Percentiles rank a stretch among this genome's conserved stretches.
phyloP scores from a whole-genome alignment of 805 yeast genomes.

The Wickerhamiella lipophila region DNA sequence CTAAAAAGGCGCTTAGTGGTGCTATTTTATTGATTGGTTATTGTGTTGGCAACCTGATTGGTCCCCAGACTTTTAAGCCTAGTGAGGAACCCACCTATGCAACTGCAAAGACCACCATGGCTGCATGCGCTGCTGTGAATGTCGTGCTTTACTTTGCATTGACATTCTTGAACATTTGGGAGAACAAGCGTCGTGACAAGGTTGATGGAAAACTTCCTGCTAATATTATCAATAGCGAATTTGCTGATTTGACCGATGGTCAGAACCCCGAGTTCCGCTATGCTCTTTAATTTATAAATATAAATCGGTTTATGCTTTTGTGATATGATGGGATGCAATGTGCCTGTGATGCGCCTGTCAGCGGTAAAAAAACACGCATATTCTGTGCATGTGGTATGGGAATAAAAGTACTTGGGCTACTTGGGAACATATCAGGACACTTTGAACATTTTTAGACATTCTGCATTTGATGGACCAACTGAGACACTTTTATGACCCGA shows the following conservation, averaged over 20 bases:
- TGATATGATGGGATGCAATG: too few species aligned
- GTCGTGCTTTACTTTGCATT: conserved; percentile 23
- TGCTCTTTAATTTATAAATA: conserved; percentile 3
- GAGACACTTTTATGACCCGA: too few species aligned
- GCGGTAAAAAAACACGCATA: too few species aligned
- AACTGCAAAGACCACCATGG: conserved; percentile 47
- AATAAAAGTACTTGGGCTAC: too few species aligned
- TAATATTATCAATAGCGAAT: conserved; percentile 16
- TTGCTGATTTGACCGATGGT: conserved; percentile 40
- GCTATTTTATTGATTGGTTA: conserved; percentile 51
- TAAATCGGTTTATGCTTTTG: too few species aligned
- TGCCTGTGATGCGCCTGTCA: too few species aligned
- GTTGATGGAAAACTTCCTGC: conserved; percentile 8
- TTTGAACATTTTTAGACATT: too few species aligned
- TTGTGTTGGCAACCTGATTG: conserved; percentile 58
- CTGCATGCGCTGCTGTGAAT: conserved; percentile 36
- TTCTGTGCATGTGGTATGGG: too few species aligned
- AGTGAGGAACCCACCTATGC: conserved; percentile 45
- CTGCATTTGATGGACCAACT: too few species aligned
- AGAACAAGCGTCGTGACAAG: conserved; percentile 14
- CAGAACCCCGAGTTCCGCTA: conserved; percentile 44
- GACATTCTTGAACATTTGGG: conserved; percentile 19
- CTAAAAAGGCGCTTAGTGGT: conserved; percentile 51
- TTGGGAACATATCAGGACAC: too few species aligned
- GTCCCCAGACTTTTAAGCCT: conserved; percentile 56